Percentiles rank a stretch among this genome's conserved stretches.
Conservation (phyloP, 768 basidiomycete genomes). For the Lactarius vividus region DNA sequence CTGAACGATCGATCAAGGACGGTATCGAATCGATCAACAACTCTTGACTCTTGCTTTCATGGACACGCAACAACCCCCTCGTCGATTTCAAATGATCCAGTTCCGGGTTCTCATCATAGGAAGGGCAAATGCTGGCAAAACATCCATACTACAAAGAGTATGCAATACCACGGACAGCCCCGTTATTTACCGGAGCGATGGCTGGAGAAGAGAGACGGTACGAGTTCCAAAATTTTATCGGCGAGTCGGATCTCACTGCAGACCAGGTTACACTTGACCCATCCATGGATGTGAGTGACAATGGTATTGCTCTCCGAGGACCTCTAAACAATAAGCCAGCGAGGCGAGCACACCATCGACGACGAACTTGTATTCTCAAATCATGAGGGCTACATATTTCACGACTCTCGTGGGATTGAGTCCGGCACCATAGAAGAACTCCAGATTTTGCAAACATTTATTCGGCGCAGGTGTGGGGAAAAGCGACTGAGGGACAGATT, state of each 20-base stretch:
- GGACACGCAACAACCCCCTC: no score
- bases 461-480: neutral
- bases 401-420: neutral
- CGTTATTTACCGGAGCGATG: no score
- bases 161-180: no score
- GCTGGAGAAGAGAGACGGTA: no score
- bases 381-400: neutral
- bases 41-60: no score
- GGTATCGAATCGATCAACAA: no score
- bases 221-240: neutral
- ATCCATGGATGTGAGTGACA: neutral
- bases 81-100: no score
- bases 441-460: neutral
- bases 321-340: neutral
- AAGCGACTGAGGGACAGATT: neutral
- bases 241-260: neutral
- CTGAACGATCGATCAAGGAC: no score
- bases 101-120: no score
- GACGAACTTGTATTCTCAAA: neutral
- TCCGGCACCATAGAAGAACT: neutral
- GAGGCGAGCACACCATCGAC: neutral
- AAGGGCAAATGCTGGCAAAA: no score
- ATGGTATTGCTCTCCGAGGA: neutral
- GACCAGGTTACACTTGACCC: neutral
- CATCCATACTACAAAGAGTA: no score